Percentiles rank a stretch among this genome's conserved stretches.
phyloP scores from a whole-genome alignment of 2,329 filamentous ascomycete species.

The Aureobasidium sp. region DNA sequence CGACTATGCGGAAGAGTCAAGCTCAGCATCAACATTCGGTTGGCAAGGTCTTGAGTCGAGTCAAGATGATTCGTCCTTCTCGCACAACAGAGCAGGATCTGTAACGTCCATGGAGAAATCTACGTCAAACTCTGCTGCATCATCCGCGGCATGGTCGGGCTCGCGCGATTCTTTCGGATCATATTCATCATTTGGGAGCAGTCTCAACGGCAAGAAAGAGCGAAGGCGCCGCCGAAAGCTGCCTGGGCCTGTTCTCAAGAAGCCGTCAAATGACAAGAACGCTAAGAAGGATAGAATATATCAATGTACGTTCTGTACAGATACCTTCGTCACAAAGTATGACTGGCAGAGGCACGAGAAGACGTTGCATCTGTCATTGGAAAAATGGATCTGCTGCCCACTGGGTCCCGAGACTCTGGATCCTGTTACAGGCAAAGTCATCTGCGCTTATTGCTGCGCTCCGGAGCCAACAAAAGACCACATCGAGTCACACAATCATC shows the following conservation, averaged over 20 bases:
- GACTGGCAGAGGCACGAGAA: constrained; percentile 59
- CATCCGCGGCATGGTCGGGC: constrained; percentile 45
- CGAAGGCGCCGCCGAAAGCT: constrained; percentile 44
- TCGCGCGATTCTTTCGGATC: constrained; percentile 52
- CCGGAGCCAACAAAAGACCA: constrained; percentile 49
- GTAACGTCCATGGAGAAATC: constrained; percentile 49
- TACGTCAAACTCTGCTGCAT: constrained; percentile 40
- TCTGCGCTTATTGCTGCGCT: constrained; percentile 54
- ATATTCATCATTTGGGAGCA: constrained; percentile 42
- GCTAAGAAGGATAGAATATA: constrained; percentile 38
- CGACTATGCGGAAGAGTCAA: constrained; percentile 21
- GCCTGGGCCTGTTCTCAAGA: constrained; percentile 20
- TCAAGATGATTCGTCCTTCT: constrained; percentile 40
- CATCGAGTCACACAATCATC: constrained; percentile 53
- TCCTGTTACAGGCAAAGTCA: constrained; percentile 48
- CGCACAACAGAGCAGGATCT: constrained; percentile 46
- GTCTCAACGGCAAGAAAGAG: constrained; percentile 50
- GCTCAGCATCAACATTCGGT: constrained; percentile 32
- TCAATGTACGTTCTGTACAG: constrained; percentile 53
- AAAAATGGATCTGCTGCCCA: constrained; percentile 57
- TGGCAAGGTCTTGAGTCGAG: constrained; percentile 44
- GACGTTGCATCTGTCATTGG: constrained; percentile 59
- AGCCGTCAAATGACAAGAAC: constrained; percentile 32
- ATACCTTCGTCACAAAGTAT: constrained; percentile 51
- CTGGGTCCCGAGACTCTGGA: constrained; percentile 50